Evolutionary conservation across 495 filamentous ascomycete genomes (phyloP), one percentile per base, ranked within the genome.

Genomic region (Rhypophila decipiens): DNA sequence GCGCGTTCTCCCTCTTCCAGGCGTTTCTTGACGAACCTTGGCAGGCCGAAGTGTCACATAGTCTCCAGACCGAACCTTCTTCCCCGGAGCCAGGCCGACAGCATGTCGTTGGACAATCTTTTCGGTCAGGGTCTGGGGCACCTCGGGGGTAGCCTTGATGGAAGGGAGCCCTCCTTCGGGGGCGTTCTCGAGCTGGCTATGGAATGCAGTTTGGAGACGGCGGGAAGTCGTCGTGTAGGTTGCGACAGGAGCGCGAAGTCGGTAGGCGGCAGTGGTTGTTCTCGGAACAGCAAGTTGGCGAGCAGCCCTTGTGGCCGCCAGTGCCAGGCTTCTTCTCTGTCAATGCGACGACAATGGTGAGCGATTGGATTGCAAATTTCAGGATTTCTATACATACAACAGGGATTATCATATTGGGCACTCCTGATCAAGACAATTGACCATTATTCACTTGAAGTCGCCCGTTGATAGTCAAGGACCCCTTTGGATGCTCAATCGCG

Each of bases 91-190:
- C 4, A 95, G 77, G 37, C 83, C 86, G 13, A 87, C 69, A 0
- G 86, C 73, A 64, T 93, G 83, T 9, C 74, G 64, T 59, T 96
- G 90, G 0, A 95, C 84, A 44, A 96, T 95, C 72, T 95, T 95
- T 68, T 96, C 89, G 17, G 88, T 95, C 24, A 95, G 67, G 42
- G 88, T 95, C 64, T 96, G 91, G 0, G 82, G 78, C 1, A 38
- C 44, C 5, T 42, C 31, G 4, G 41, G 33, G 0, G 49, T 39
- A 35, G 42, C 35, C 29, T 49, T 48, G 24, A 39, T 41, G 3
- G 49, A 21, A 12, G 41, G 21, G 40, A 45, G 24, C 10, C 13
- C 40, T 2, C 35, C 10, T 9, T 44, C 36, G n/a, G 39, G 43
- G 29, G 50, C 21, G 22, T 51, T 53, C 41, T 63, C 58, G 27